Evolutionary conservation across 331 rosid species (phyloP), one percentile per base, ranked within the genome.

Genomic region (Phaseolus coccineus): DNA sequence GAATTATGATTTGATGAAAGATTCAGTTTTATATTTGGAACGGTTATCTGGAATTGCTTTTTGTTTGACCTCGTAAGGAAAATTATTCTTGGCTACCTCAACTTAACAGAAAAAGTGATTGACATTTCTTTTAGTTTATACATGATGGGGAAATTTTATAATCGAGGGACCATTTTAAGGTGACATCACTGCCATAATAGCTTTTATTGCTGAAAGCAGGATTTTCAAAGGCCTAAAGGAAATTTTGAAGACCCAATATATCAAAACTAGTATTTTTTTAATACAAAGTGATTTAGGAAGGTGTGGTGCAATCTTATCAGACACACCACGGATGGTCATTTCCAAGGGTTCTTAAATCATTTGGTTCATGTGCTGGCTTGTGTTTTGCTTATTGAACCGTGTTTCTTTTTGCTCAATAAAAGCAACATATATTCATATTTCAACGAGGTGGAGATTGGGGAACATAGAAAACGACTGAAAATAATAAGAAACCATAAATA

Each of bases 281-380:
- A 2, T 3, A 4, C 11, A 73, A 58, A 19, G 57, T 10, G 5
- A 40, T 74, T 12, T 80, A 71, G 65, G 42, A 55, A 35, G 69
- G 28, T 24, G 66, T 61, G 27, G 15, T 65, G 19, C 58, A 63
- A 50, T 73, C 22, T 9, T 50, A 39, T 44, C 3, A 4, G 1
- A 39, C 8, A 51, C 66, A 48, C 55, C 47, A 73, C 62, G 79
- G 77, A 10, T 62, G 62, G 22, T 19, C 22, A 19, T 19, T 19
- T 19, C 22, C 22, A 24, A 62, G 56, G 61, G 30, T 75, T 76
- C 27, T 57, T 35, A 63, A 73, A 65, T 63, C 52, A 30, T 27
- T 28, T 31, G 33, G 44, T 35, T 74, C 53, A 64, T 61, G 13
- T 35, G 46, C 58, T 80, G 68, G 28, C 44, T 79, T 79, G 33